phyloP scores from a whole-genome alignment of 1,139 yeast genomes.

The Taiozyma sp. region DNA sequence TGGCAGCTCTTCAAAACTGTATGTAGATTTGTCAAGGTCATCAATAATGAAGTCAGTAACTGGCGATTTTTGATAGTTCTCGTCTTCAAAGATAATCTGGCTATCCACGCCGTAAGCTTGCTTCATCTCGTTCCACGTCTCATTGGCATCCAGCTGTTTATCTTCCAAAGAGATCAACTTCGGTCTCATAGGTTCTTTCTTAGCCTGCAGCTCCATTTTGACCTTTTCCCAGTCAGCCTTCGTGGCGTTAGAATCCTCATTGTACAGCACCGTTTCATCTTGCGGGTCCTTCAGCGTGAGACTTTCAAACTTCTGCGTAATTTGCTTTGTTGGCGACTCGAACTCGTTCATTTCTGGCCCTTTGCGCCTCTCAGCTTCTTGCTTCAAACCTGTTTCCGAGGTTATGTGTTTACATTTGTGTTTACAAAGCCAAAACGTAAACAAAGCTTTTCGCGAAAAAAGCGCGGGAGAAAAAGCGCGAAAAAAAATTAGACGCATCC shows the following conservation, averaged over 20 bases:
- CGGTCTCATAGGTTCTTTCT: not conserved
- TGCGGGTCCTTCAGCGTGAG: not conserved
- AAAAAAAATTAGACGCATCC: too few species aligned
- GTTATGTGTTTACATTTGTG: not conserved
- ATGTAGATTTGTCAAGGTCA: constrained; percentile 7
- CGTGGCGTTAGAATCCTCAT: not conserved
- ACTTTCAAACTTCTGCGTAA: not conserved
- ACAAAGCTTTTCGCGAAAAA: not conserved
- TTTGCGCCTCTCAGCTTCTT: not conserved
- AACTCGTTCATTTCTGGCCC: not conserved
- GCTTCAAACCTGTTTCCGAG: not conserved
- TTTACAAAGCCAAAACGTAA: not conserved
- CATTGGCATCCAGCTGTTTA: not conserved
- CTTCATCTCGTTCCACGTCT: constrained; percentile 11
- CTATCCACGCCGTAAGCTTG: constrained; percentile 1
- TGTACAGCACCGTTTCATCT: not conserved
- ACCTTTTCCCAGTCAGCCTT: not conserved
- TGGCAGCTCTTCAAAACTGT: constrained; percentile 13
- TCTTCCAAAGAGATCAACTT: not conserved
- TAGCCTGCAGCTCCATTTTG: not conserved
- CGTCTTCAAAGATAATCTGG: not conserved
- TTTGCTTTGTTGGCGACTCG: constrained; percentile 11
- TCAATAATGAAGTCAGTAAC: not conserved
- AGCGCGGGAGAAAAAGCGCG: too few species aligned
- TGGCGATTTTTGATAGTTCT: not conserved